These are phyloP conservation scores for Fusarium proliferatum DNA, from an alignment of 2,329 filamentous ascomycete genomes.

Conservation along the genomic window DNA sequence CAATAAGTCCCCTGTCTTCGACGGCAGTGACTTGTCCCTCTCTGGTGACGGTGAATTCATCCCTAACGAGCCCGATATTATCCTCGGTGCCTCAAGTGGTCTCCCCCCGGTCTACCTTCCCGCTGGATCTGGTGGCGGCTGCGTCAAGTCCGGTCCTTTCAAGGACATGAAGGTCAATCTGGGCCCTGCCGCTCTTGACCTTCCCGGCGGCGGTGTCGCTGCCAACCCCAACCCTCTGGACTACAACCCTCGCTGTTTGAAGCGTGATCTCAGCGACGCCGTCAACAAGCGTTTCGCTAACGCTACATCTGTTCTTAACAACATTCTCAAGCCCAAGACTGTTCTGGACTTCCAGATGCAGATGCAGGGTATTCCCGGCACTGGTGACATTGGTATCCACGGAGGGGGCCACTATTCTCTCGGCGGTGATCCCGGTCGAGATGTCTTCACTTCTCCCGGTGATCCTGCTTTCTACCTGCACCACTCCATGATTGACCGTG, in stretches of 20 bases:
- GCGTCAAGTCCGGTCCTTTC: conserved; percentile 64
- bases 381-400: conserved; percentile 49
- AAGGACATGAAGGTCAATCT: conserved; percentile 54
- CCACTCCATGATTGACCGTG: conserved; percentile 47
- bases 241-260: conserved; percentile 58
- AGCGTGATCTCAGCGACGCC: conserved; percentile 49
- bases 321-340: conserved; percentile 52
- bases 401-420: conserved; percentile 54
- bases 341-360: conserved; percentile 57
- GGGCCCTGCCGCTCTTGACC: conserved; percentile 50
- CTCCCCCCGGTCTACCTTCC: conserved; percentile 49
- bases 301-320: conserved; percentile 46
- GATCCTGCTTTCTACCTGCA: conserved; percentile 52
- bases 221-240: conserved; percentile 43
- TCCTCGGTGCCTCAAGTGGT: conserved; percentile 44
- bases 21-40: conserved; percentile 59
- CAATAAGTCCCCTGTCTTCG: conserved; percentile 58
- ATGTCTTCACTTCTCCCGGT: conserved; percentile 54
- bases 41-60: conserved; percentile 56
- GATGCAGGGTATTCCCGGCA: conserved; percentile 54
- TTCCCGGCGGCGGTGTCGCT: conserved; percentile 41
- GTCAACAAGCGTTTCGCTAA: conserved; percentile 44
- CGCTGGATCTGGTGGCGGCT: conserved; percentile 66
- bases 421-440: conserved; percentile 55
- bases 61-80: conserved; percentile 35